These are phyloP conservation scores for Candida suzukii DNA, from an alignment of 805 yeast species.

Conservation along the genomic window DNA sequence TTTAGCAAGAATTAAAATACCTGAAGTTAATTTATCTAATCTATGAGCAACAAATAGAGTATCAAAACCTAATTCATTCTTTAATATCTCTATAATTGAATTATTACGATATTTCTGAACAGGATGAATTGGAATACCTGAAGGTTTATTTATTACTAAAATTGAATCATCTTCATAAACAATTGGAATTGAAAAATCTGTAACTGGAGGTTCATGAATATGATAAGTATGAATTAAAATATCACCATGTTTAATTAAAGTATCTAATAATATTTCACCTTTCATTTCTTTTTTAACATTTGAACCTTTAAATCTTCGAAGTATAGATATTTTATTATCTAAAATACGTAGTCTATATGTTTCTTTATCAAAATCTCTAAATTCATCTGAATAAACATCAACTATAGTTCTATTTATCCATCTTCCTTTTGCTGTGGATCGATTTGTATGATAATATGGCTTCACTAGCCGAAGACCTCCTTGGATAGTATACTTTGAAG, in stretches of 20 bases:
- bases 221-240: slow-evolving; percentile 18
- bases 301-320: slow-evolving; percentile 9
- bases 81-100: slow-evolving; percentile 35
- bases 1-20: slow-evolving; percentile 38
- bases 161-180: slow-evolving; percentile 30
- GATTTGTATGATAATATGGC: slow-evolving; percentile 33
- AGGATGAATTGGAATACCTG: slow-evolving; percentile 51
- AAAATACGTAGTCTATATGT: slow-evolving; percentile 14
- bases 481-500: slow-evolving; percentile 4
- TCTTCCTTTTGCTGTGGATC: slow-evolving; percentile 35
- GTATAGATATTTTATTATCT: slow-evolving; percentile 11
- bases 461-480: slow-evolving; percentile 32
- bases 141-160: slow-evolving; percentile 42
- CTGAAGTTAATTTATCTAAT: slow-evolving; percentile 46
- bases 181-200: neutral
- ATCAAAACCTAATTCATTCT: slow-evolving; percentile 8
- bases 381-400: slow-evolving; percentile 33
- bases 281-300: slow-evolving; percentile 22
- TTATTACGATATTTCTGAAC: slow-evolving; percentile 36
- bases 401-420: slow-evolving; percentile 33
- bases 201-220: slow-evolving; percentile 17
- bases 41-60: slow-evolving; percentile 35
- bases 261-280: slow-evolving; percentile 19
- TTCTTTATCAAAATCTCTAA: slow-evolving; percentile 20
- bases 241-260: slow-evolving; percentile 19